phyloP scores from a whole-genome alignment of 257 asterid genomes.

The Plectranthus barbatus region DNA sequence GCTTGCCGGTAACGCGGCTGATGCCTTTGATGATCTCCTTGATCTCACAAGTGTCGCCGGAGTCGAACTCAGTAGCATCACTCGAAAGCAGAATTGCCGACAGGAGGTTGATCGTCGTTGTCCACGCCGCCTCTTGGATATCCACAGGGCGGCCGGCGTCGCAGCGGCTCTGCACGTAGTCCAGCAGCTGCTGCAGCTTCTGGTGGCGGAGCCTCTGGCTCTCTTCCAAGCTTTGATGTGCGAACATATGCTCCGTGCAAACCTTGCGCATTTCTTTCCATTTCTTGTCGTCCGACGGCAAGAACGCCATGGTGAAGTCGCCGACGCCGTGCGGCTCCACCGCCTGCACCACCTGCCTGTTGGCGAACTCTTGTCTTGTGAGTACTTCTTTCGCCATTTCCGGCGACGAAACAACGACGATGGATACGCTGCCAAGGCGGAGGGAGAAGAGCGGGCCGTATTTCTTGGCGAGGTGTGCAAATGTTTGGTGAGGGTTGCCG shows the following conservation, averaged over 20 bases:
- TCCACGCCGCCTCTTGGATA: neutral
- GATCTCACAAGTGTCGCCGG: neutral
- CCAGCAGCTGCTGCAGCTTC: neutral
- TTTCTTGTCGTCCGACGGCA: neutral
- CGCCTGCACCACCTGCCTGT: neutral
- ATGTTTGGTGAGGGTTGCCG: neutral
- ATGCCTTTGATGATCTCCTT: neutral
- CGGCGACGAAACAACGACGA: neutral
- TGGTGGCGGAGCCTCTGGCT: neutral
- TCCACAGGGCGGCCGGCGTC: neutral
- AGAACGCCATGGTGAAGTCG: neutral
- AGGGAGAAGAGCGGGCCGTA: neutral
- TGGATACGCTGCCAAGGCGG: neutral
- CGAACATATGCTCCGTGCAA: neutral
- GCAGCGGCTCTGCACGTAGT: neutral
- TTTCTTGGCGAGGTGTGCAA: neutral
- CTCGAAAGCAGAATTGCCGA: neutral
- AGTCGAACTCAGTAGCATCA: neutral
- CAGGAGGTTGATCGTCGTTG: neutral
- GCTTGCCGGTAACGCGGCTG: neutral
- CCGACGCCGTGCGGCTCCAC: neutral
- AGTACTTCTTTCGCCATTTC: no score
- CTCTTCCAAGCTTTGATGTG: neutral
- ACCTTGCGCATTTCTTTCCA: neutral
- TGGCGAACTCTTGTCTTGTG: neutral